Percentiles rank a stretch among this genome's conserved stretches.
Evolutionary conservation across 805 yeast species (phyloP).

Genomic region (Lipomyces yamadae): DNA sequence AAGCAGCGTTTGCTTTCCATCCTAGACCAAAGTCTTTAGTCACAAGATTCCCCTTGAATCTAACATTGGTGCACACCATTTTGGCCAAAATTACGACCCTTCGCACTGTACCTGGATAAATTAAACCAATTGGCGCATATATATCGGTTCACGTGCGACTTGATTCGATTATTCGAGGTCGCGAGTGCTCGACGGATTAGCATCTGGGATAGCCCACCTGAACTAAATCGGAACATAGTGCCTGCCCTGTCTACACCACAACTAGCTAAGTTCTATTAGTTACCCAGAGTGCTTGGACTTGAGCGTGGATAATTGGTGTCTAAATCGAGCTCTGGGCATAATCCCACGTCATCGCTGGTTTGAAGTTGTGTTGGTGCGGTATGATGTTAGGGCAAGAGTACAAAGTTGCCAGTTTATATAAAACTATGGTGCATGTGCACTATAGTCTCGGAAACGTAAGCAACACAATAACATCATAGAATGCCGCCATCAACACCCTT

Average conservation of each 20-base stretch:
- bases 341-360: too few relatives aligned
- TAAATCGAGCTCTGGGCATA: too few relatives aligned
- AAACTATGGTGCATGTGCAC: too few relatives aligned
- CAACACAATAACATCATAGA: too few relatives aligned
- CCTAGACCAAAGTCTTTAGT: neutral
- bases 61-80: neutral
- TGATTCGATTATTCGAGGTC: neutral
- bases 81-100: neutral
- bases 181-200: neutral
- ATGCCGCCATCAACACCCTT: too few relatives aligned
- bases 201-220: neutral
- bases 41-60: neutral
- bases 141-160: neutral
- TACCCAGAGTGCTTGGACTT: too few relatives aligned
- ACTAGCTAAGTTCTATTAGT: too few relatives aligned
- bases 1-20: neutral
- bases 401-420: too few relatives aligned
- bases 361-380: too few relatives aligned
- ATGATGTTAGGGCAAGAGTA: neutral
- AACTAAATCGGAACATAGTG: neutral
- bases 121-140: neutral
- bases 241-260: neutral
- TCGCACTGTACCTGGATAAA: neutral
- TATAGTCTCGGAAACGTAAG: too few relatives aligned
- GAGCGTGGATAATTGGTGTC: too few relatives aligned